Evolutionary conservation across 2,329 filamentous ascomycete genomes (phyloP).

Genomic region (Cladosporium colombiae): DNA sequence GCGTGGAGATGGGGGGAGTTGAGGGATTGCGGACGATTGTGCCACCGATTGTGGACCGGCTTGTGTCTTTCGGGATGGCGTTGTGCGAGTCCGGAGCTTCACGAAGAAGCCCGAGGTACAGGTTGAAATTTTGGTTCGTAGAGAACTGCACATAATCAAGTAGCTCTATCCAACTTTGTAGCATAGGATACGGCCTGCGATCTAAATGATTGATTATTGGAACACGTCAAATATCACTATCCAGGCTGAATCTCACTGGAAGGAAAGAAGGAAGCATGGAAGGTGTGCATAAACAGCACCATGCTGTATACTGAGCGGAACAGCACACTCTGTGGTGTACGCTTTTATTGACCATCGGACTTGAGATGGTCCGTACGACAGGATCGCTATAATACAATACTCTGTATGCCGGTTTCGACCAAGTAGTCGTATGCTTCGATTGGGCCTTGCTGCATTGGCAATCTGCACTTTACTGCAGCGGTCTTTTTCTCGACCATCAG

Average conservation of each 20-base stretch:
- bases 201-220: not conserved
- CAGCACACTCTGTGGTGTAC: not conserved
- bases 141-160: not conserved
- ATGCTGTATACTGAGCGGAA: not conserved
- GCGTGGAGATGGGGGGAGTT: constrained; percentile 4
- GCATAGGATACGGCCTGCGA: not conserved
- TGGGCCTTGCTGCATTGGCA: not conserved
- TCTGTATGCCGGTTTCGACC: not conserved
- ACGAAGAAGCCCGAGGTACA: constrained; percentile 12
- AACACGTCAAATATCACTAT: not conserved
- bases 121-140: not conserved
- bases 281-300: not conserved
- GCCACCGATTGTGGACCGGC: not conserved
- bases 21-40: constrained; percentile 10
- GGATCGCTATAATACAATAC: not conserved
- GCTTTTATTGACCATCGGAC: not conserved
- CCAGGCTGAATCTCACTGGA: not conserved
- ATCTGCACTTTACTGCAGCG: not conserved
- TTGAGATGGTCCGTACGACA: not conserved
- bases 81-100: not conserved
- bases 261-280: not conserved
- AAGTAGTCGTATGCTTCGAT: not conserved
- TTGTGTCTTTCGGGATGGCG: not conserved
- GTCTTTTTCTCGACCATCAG: not conserved
- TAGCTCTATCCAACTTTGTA: not conserved